Conservation (phyloP, 225 moss, liverwort and hornwort species). For the Bryum argenteum region DNA sequence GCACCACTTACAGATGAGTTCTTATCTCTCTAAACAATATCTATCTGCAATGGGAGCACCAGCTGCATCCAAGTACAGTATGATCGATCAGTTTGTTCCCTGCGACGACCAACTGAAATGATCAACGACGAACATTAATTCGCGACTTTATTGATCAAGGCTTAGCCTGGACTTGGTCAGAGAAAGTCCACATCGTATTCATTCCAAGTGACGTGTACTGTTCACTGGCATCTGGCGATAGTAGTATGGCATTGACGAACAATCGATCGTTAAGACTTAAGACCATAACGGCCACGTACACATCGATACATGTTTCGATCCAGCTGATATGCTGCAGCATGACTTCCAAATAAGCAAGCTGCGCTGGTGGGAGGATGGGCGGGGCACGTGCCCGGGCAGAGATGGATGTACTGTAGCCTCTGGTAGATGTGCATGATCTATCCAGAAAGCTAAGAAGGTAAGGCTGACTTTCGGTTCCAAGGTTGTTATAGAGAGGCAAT, state of each 20-base stretch:
- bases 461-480: slow-evolving; percentile 1
- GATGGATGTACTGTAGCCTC: neutral
- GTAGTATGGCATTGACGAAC: neutral
- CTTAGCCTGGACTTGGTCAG: slow-evolving; percentile 5
- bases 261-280: neutral
- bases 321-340: neutral
- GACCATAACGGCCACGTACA: neutral
- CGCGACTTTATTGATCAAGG: too few species aligned
- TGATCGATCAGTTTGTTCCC: too few species aligned
- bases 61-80: too few species aligned
- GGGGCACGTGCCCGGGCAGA: neutral
- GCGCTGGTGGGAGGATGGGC: too few species aligned
- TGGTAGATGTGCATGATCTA: neutral
- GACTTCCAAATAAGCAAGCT: neutral
- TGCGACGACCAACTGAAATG: too few species aligned
- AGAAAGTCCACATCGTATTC: neutral
- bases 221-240: neutral
- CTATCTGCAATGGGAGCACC: too few species aligned
- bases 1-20: too few species aligned
- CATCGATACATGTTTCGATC: neutral
- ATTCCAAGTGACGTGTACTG: neutral
- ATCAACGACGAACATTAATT: too few species aligned
- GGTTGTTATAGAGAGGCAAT: neutral
- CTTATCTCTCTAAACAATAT: too few species aligned
- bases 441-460: neutral